These are phyloP conservation scores for Myxozyma kluyveri DNA, from an alignment of 805 yeast species.

Conservation along the genomic window DNA sequence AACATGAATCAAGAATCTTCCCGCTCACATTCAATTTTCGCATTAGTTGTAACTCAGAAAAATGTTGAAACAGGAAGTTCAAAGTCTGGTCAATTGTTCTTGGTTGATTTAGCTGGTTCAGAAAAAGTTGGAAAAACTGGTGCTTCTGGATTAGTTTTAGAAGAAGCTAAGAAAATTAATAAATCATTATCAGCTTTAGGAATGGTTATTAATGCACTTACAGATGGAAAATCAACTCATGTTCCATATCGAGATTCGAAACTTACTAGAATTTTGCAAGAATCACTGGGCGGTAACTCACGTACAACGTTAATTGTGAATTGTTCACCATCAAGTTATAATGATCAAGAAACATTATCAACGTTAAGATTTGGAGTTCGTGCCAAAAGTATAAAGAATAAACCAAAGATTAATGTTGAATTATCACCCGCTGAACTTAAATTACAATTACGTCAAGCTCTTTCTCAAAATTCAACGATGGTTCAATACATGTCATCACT, in stretches of 20 bases:
- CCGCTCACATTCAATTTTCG: conserved; percentile 77
- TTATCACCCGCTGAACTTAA: conserved; percentile 51
- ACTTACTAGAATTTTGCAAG: conserved; percentile 72
- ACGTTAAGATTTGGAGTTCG: conserved; percentile 72
- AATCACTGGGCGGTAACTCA: conserved; percentile 79
- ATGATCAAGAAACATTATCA: conserved; percentile 64
- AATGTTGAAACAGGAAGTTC: conserved; percentile 53
- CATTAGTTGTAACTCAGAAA: conserved; percentile 63
- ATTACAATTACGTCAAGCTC: conserved; percentile 38
- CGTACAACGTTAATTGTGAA: conserved; percentile 70
- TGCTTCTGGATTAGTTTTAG: conserved; percentile 67
- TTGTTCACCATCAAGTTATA: conserved; percentile 61
- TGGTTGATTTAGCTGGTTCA: conserved; percentile 86
- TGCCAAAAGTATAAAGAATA: conserved; percentile 65
- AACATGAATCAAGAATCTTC: conserved; percentile 62
- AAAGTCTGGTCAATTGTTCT: conserved; percentile 61
- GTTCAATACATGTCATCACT: conserved; percentile 41
- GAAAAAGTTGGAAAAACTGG: conserved; percentile 78
- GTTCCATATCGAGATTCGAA: conserved; percentile 77
- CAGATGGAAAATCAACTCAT: conserved; percentile 64
- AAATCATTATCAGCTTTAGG: conserved; percentile 75
- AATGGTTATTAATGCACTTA: conserved; percentile 72
- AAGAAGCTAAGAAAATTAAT: conserved; percentile 83
- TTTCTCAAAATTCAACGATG: conserved; percentile 36
- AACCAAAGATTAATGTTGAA: conserved; percentile 62